Conservation (phyloP, 768 basidiomycete genomes). For the Tricholoma sp. region DNA sequence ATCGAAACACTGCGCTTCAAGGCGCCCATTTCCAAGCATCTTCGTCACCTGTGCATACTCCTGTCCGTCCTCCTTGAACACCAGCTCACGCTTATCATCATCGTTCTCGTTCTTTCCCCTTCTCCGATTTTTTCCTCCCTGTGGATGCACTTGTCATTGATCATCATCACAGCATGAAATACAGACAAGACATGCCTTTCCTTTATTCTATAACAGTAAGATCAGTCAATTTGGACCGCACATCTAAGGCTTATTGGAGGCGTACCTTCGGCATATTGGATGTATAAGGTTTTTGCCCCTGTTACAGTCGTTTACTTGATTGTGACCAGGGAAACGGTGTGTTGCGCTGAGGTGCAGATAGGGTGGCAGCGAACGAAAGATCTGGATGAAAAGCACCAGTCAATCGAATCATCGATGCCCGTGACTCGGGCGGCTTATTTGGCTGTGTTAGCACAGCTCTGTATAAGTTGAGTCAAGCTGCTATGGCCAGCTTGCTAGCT, state of each 20-base stretch:
- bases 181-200: conserved; percentile 46
- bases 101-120: conserved; percentile 99
- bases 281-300: conserved; percentile 7
- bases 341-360: neutral
- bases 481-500: too few species aligned
- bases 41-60: conserved; percentile 98
- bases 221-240: conserved; percentile 9
- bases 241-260: conserved; percentile 2
- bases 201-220: conserved; percentile 51
- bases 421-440: conserved; percentile 11
- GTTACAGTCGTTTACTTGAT: conserved; percentile 7
- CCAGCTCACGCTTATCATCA: conserved; percentile 96
- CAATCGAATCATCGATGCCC: conserved; percentile 11
- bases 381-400: neutral
- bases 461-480: too few species aligned
- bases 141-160: neutral
- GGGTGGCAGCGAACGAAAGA: conserved; percentile 3
- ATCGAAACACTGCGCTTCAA: conserved; percentile 97
- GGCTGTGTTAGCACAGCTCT: conserved; percentile 10
- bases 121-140: conserved; percentile 99
- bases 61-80: conserved; percentile 98
- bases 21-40: conserved; percentile 97
- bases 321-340: conserved; percentile 7
- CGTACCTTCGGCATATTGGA: conserved; percentile 48
- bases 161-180: neutral